Evolutionary conservation across 495 filamentous ascomycete species (phyloP), one percentile per base, ranked within the genome.

Genomic region (Xylaria castorea): DNA sequence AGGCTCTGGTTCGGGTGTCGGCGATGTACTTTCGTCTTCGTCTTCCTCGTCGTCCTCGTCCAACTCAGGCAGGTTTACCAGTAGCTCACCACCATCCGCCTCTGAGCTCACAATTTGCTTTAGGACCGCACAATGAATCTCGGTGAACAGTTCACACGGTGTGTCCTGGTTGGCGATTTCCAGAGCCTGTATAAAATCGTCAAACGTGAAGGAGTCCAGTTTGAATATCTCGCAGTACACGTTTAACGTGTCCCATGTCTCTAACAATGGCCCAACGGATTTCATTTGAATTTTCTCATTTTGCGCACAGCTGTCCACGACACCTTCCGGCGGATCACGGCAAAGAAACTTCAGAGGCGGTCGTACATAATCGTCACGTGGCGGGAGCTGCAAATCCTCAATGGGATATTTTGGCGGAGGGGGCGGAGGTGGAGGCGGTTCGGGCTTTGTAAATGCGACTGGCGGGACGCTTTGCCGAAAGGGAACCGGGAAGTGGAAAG

Each of bases 151-250:
- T 78, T 98, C 91, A 66, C 97, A 97, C 32, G 94, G 91, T 2
- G 90, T 84, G 38, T 94, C 92, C 12, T 92, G 89, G 0, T 90
- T 93, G 0, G 90, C 87, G 68, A 96, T 92, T 62, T 91, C 87
- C 86, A 99, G 89, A 5, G 95, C 92, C 76, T 98, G 93, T 25
- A 97, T 82, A 76, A 93, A 98, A 81, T 99, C 97, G 78, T 99
- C 96, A 76, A 99, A 95, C 0, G 95, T 98, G 77, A 98, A 99
- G 0, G 95, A 98, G 79, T 99, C 96, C 30, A 99, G 86, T 74
- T 92, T 89, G 75, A 94, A 97, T 12, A 97, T 91, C 77, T 97
- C 93, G 75, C 94, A 97, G 77, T 97, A 97, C 42, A 98, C 95
- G 77, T 97, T 98, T 32, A 99, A 86, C 7, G 95, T 97, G 72